These are phyloP conservation scores for Haematococcus lacustris DNA, from an alignment of 139 green algal genomes.

Conservation along the genomic window DNA sequence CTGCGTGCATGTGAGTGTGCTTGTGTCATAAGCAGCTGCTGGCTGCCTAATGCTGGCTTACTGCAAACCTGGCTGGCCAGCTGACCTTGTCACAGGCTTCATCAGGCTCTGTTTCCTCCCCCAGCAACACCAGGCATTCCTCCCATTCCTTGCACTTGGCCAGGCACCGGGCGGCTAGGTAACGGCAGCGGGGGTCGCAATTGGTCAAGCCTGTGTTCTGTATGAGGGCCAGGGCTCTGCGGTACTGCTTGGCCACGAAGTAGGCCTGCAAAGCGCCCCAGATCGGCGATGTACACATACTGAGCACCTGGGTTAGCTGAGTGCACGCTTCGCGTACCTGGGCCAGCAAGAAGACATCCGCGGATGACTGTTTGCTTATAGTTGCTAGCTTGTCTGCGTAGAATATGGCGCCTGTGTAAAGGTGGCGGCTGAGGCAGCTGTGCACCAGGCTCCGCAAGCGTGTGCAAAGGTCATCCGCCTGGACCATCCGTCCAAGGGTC, in stretches of 20 bases:
- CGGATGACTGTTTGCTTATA: constrained; percentile 45
- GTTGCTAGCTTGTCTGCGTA: constrained; percentile 92
- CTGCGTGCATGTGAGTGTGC: not conserved
- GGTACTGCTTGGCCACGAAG: constrained; percentile 64
- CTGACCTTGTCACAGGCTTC: constrained; percentile 18
- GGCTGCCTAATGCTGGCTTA: not conserved
- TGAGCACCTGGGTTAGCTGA: not conserved
- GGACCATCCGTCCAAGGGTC: too few species aligned
- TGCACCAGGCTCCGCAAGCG: too few species aligned
- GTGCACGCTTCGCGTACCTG: constrained; percentile 35
- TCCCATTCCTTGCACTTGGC: constrained; percentile 79
- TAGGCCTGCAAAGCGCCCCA: constrained; percentile 63
- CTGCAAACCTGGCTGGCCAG: not conserved
- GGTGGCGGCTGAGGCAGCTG: too few species aligned
- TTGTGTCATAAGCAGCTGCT: not conserved
- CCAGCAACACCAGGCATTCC: constrained; percentile 76
- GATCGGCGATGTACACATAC: constrained; percentile 1
- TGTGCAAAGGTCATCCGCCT: too few species aligned
- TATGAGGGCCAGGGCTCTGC: constrained; percentile 65
- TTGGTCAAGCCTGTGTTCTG: constrained; percentile 1
- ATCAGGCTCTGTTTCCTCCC: constrained; percentile 15
- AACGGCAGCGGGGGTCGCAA: constrained; percentile 51
- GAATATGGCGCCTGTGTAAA: too few species aligned
- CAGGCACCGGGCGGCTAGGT: constrained; percentile 71
- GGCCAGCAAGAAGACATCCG: constrained; percentile 77